These are phyloP conservation scores for Rhizoclosmatium sp. DNA, from an alignment of 192 early-diverging fungal genomes.

Conservation along the genomic window DNA sequence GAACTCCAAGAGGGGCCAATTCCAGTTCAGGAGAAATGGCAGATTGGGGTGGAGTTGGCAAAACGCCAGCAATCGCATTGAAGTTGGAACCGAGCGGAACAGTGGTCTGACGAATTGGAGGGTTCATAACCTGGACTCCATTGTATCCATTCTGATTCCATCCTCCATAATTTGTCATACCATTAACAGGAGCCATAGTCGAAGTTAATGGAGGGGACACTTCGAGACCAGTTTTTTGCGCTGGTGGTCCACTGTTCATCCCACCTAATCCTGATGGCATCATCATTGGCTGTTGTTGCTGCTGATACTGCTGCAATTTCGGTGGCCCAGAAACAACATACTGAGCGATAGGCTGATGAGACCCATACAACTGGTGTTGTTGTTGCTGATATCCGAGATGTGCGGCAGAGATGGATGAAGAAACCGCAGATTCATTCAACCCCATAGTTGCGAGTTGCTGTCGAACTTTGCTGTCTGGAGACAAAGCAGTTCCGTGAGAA, in stretches of 20 bases:
- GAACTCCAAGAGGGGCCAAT: neutral
- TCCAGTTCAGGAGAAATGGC: conserved; percentile 21
- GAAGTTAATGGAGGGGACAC: neutral
- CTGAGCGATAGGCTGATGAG: neutral
- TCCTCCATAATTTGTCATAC: conserved; percentile 19
- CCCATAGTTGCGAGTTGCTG: neutral
- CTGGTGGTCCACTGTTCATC: neutral
- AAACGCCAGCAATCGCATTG: neutral
- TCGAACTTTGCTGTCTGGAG: neutral
- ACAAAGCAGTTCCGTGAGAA: neutral
- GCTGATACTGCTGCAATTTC: conserved; percentile 7
- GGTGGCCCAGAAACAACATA: neutral
- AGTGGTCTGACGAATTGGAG: neutral
- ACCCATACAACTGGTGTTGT: neutral
- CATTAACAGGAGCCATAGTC: neutral
- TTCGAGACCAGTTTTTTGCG: neutral
- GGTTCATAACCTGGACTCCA: neutral
- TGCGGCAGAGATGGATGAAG: neutral
- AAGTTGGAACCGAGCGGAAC: neutral
- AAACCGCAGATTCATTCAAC: neutral
- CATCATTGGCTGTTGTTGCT: neutral
- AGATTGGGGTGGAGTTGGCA: conserved; percentile 3
- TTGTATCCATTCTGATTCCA: neutral
- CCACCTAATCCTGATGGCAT: neutral
- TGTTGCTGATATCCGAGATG: conserved; percentile 1